phyloP scores from a whole-genome alignment of 768 basidiomycete genomes.

The Boletus pseudo-olivaceus region DNA sequence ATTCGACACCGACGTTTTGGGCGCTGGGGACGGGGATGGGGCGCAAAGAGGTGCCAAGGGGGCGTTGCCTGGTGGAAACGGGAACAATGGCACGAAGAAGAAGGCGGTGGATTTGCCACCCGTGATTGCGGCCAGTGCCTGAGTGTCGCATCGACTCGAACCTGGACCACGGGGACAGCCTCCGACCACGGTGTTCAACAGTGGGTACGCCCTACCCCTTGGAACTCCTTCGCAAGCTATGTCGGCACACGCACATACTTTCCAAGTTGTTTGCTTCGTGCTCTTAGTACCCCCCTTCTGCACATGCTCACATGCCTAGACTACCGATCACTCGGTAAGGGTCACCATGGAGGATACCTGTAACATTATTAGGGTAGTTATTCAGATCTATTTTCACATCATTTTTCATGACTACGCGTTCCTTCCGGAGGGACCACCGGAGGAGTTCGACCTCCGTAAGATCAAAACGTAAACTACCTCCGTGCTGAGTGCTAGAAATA shows the following conservation, averaged over 20 bases:
- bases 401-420: not conserved
- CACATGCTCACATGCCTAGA: conserved; percentile 15
- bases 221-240: conserved; percentile 1
- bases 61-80: conserved; percentile 10
- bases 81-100: conserved; percentile 18
- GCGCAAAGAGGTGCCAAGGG: conserved; percentile 9
- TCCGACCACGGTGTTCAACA: not conserved
- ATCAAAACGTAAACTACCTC: not conserved
- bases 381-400: conserved; percentile 1
- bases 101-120: conserved; percentile 31
- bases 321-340: not conserved
- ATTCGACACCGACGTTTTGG: conserved; percentile 10
- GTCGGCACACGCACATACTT: not conserved
- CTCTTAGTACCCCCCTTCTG: not conserved
- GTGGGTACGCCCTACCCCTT: not conserved
- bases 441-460: too few relatives aligned
- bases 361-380: conserved; percentile 32
- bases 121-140: conserved; percentile 36
- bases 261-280: not conserved
- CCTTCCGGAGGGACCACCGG: too few relatives aligned
- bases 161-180: not conserved
- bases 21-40: conserved; percentile 4
- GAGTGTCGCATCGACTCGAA: not conserved
- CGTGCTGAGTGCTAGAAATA: too few relatives aligned
- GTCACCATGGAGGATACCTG: conserved; percentile 31